Base-by-base conservation (phyloP, 179 eudicot species). In the Gypsophila paniculata region DNA sequence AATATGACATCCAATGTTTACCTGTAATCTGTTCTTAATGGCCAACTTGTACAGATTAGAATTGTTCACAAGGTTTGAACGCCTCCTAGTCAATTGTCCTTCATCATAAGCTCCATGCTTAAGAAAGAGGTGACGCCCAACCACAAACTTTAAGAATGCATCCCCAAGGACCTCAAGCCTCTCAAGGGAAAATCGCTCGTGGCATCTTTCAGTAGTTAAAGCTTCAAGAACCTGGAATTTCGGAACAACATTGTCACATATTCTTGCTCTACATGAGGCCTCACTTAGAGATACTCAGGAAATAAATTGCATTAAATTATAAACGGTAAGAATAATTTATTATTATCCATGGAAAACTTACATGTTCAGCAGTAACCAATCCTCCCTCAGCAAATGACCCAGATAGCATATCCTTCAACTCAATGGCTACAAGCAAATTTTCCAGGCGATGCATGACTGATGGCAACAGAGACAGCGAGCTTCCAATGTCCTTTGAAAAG, bases 111-210 rank as follows among this genome's bases (percentile, higher is more conserved):
- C 65, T 69, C 74, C 85, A 68, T 94, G 77, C 78, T 75, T 78
- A 58, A 94, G 91, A 80, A 94, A 94, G 49, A 94, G 85, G 73
- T 87, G 91, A 57, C 99, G 82, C 38, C 92, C 94, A 70, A 90
- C 99, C 8, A 87, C 94, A 84, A 94, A 94, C 83, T 94, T 94
- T 51, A 94, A 96, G 76, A 94, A 94, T 54, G 95, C 96, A 78
- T 94, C 99, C n/a, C 99, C 99, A 62, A 94, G 97, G 71, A 94
- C 89, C 85, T 94, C 99, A 79, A 94, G 96, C 75, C 99, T 91
- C 81, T 94, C 99, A 72, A 91, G 92, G 60, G 99, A 94, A 79
- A 88, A 91, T 61, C 78, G 77, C 79, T 91, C 97, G 39, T 51
- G 64, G 85, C 97, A 91, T 81, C 74, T 87, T 84, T 89, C 96